A percentile compares a stretch with the other conserved stretches of the same genome.
These are phyloP conservation scores for Diddensiella transvaalensis DNA, from an alignment of 805 yeast species.

Conservation along the genomic window DNA sequence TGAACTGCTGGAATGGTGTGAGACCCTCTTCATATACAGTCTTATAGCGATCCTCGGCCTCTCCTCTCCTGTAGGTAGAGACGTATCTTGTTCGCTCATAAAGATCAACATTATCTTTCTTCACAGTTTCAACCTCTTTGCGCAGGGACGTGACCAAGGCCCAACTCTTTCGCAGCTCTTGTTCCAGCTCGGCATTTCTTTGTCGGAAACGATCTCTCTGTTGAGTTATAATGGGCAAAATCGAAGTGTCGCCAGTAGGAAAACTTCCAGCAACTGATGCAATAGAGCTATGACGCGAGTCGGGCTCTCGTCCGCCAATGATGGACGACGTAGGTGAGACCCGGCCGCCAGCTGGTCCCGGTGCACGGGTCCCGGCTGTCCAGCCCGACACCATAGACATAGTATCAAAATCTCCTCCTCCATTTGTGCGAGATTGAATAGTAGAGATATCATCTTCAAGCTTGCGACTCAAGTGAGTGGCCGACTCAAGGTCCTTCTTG, in stretches of 20 bases:
- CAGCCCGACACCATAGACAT: constrained; percentile 35
- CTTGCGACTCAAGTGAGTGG: constrained; percentile 49
- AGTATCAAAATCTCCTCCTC: constrained; percentile 31
- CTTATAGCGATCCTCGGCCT: constrained; percentile 54
- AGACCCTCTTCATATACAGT: constrained; percentile 68
- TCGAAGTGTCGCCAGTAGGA: constrained; percentile 36
- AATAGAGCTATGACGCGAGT: background rate
- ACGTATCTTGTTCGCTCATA: constrained; percentile 58
- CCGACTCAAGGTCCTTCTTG: constrained; percentile 39
- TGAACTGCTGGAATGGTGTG: constrained; percentile 80
- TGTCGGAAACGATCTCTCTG: constrained; percentile 91
- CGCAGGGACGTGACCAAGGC: constrained; percentile 55
- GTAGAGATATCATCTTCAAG: constrained; percentile 72
- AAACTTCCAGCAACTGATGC: background rate
- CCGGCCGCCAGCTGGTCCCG: constrained; percentile 38
- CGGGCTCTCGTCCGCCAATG: constrained; percentile 28
- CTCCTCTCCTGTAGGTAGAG: constrained; percentile 23
- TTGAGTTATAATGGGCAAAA: constrained; percentile 84
- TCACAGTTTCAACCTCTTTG: constrained; percentile 58
- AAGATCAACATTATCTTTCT: constrained; percentile 70
- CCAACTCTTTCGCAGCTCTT: constrained; percentile 62
- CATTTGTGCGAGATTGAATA: constrained; percentile 38
- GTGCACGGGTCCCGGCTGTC: constrained; percentile 28
- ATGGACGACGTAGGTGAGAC: constrained; percentile 37
- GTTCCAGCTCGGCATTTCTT: constrained; percentile 80